Base-by-base conservation (phyloP, 108 stramenopile genomes). In the Seminavis robusta region DNA sequence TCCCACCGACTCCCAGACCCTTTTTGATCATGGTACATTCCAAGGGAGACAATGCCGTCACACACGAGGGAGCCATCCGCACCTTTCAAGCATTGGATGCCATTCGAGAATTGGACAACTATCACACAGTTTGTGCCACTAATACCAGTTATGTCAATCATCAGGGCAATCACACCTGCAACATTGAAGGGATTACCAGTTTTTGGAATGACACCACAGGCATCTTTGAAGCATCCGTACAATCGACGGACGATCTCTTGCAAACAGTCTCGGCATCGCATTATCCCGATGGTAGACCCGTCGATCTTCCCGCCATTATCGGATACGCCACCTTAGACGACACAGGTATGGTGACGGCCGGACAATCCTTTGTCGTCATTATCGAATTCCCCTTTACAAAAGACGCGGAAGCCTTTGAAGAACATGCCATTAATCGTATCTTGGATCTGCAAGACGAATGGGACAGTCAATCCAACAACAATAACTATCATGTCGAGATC, bases 391-490 rank as follows among this genome's bases (percentile, higher is more conserved):
- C 61, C 20, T 9, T 38, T 1, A 24, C 20, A 8, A 52, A 63
- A 4, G 52, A 54, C 13, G 61, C 52, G 4, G 40, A 63, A 38
- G 61, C 21, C 20, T 53, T 63, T 5, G 61, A 63, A 53, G 61
- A 41, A 2, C 26, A 52, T 27, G 61, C 52, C 13, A 7, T 53
- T 29, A 52, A 63, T 53, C 28, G 15, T 15, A 42, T 53, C 37
- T 21, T 43, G 21, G 61, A 52, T 10, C 24, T 52, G 2, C 51
- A 10, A 43, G 51, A 52, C 2, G 33, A 32, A 16, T 52, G 51
- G 51, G 33, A 52, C 23, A 34, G 23, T 32, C 31, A 52, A 11
- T 16, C 19, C 39, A 25, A 25, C 36, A 52, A 52, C 33, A 28
- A 21, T 42, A 13, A 37, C 13, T 37, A 26, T 5, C 21, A 5